These are phyloP conservation scores for Schizophyllum commune DNA, from an alignment of 1,284 basidiomycete species.

Conservation along the genomic window DNA sequence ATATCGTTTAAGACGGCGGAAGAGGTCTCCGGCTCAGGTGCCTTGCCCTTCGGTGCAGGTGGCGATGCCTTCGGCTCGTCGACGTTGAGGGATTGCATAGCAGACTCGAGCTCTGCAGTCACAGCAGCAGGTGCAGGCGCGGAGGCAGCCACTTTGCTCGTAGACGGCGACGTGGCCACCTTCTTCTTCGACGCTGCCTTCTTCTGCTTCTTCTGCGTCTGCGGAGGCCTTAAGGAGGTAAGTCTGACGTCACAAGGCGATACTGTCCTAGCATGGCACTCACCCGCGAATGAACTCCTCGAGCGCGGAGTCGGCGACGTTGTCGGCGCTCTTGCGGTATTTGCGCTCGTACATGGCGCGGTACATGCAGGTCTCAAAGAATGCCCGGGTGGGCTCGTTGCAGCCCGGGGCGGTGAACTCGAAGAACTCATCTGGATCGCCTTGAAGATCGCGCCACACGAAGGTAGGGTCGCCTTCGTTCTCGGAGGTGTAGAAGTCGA, in stretches of 20 bases:
- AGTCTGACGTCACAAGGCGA: neutral
- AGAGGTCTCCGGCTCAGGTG: constrained; percentile 6
- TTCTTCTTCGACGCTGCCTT: constrained; percentile 18
- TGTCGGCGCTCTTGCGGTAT: constrained; percentile 67
- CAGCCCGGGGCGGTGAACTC: constrained; percentile 78
- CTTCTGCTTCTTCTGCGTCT: neutral
- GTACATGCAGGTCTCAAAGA: constrained; percentile 91
- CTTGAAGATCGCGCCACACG: constrained; percentile 85
- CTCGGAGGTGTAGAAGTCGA: constrained; percentile 73
- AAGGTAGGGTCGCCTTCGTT: constrained; percentile 80
- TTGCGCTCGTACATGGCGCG: constrained; percentile 94
- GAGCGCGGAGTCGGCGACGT: constrained; percentile 58
- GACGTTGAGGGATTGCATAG: constrained; percentile 4
- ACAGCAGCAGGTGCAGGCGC: neutral
- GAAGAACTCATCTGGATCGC: constrained; percentile 74
- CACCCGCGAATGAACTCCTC: constrained; percentile 75
- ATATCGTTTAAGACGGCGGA: constrained; percentile 3
- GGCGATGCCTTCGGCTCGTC: constrained; percentile 8
- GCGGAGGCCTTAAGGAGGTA: constrained; percentile 7
- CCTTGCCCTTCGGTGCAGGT: constrained; percentile 8
- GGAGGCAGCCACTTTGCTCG: constrained; percentile 13
- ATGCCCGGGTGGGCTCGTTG: constrained; percentile 75
- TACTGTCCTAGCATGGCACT: constrained; percentile 21
- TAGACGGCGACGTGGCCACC: constrained; percentile 17
- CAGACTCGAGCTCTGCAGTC: neutral